Percentiles rank a stretch among this genome's conserved stretches.
These are phyloP conservation scores for Penicillium soppii DNA, from an alignment of 495 filamentous ascomycete genomes.

Conservation along the genomic window DNA sequence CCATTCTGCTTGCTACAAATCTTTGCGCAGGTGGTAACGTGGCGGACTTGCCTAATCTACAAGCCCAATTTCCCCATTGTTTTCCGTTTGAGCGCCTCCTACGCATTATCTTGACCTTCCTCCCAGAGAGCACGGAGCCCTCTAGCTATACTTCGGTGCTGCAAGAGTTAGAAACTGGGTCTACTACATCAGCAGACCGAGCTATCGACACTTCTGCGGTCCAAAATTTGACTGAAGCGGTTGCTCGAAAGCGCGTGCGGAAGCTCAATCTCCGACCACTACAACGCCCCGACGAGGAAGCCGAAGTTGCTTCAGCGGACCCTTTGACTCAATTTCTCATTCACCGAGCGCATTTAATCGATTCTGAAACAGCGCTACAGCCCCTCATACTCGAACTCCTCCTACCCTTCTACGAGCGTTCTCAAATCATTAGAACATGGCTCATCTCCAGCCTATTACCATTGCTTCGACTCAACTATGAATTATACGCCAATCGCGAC, in stretches of 20 bases:
- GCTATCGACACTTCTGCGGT: slow-evolving; percentile 59
- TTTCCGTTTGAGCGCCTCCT: slow-evolving; percentile 68
- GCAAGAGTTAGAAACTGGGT: slow-evolving; percentile 49
- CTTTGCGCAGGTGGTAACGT: slow-evolving; percentile 57
- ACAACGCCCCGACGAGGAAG: slow-evolving; percentile 44
- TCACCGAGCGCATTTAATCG: slow-evolving; percentile 71
- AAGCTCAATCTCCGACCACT: slow-evolving; percentile 70
- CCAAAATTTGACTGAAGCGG: slow-evolving; percentile 58
- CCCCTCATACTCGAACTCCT: slow-evolving; percentile 69
- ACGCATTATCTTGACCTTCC: slow-evolving; percentile 79
- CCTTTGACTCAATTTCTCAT: slow-evolving; percentile 68
- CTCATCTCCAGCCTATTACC: slow-evolving; percentile 77
- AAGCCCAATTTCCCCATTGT: slow-evolving; percentile 54
- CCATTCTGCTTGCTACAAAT: slow-evolving; percentile 47
- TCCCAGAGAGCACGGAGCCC: slow-evolving; percentile 75
- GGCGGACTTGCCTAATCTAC: slow-evolving; percentile 58
- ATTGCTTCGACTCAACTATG: slow-evolving; percentile 75
- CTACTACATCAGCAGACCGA: slow-evolving; percentile 22
- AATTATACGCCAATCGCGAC: slow-evolving; percentile 69
- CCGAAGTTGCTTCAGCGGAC: slow-evolving; percentile 48
- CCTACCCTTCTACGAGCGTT: slow-evolving; percentile 70
- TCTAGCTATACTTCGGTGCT: slow-evolving; percentile 61
- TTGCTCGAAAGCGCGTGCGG: slow-evolving; percentile 67
- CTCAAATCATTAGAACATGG: slow-evolving; percentile 67
- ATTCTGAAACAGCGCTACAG: slow-evolving; percentile 75